These are phyloP conservation scores for Ceratocystis colombiana DNA, from an alignment of 2,329 filamentous ascomycete genomes.

Conservation along the genomic window DNA sequence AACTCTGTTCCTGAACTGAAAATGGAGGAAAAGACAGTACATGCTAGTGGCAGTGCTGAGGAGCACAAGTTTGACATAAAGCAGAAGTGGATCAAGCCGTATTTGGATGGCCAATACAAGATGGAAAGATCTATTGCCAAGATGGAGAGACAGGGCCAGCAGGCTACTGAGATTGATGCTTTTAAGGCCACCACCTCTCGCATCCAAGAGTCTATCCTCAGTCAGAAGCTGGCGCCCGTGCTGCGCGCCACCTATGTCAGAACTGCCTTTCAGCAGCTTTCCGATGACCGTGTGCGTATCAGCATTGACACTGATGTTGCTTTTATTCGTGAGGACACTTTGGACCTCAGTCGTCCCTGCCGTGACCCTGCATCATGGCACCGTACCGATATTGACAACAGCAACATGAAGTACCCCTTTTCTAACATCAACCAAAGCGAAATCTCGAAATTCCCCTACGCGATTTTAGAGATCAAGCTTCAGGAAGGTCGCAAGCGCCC, in stretches of 20 bases:
- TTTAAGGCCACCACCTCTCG: constrained; percentile 63
- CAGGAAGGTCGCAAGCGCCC: constrained; percentile 62
- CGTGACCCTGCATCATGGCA: constrained; percentile 86
- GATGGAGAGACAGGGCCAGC: constrained; percentile 66
- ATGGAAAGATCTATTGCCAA: constrained; percentile 87
- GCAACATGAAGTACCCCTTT: constrained; percentile 78
- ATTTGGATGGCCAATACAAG: constrained; percentile 76
- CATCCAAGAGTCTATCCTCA: constrained; percentile 70
- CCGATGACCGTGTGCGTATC: constrained; percentile 80
- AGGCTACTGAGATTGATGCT: constrained; percentile 53
- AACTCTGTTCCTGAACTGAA: constrained; percentile 67
- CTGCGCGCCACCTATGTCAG: constrained; percentile 87
- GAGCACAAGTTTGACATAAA: constrained; percentile 79
- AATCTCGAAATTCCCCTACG: constrained; percentile 80
- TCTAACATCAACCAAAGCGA: constrained; percentile 79
- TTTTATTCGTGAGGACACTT: constrained; percentile 67
- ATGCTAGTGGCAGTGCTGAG: constrained; percentile 63
- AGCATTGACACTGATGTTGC: constrained; percentile 88
- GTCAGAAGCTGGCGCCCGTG: constrained; percentile 69
- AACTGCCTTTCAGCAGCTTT: constrained; percentile 91
- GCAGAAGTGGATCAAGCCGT: constrained; percentile 82
- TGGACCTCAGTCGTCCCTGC: constrained; percentile 77
- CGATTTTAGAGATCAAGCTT: constrained; percentile 86
- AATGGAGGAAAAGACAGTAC: constrained; percentile 81
- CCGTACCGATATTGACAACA: constrained; percentile 75